Evolutionary conservation across 768 basidiomycete genomes (phyloP), one percentile per base, ranked within the genome.

Genomic region (Termitomyces sp.): DNA sequence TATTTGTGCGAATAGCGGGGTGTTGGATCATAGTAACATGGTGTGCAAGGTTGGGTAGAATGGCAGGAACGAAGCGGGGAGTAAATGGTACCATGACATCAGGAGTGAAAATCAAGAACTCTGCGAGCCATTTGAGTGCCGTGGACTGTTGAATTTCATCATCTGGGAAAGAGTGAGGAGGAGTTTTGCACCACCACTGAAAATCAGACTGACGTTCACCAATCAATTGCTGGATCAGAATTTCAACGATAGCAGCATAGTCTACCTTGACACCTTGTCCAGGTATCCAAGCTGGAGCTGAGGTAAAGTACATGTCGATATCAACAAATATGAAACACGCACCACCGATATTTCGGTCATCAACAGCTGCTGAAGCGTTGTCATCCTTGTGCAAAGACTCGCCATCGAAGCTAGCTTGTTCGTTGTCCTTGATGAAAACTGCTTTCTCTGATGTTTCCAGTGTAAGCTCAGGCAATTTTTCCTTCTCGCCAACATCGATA

Each of bases 1-100:
- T 87, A 66, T 98, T 98, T 38, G 93, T 93, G 34, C 87, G 82
- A 44, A 83, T 78, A 1, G 97, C 97, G 3, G 88, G 90, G 1
- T 84, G 78, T 64, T 95, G 91, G 57, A 98, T 98, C 78, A 88
- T 88, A 0, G 83, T 75, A 47, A 87, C 88, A 63, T 94, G 91
- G 60, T 96, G 93, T 0, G 96, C 94, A 46, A 99, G 85, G 64
- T 96, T 97, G 8, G 94, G 93, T 15, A 99, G 79, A 55, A 99
- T 90, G 9, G 92, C 91, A 9, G 90, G 88, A 43, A 99, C 87
- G 44, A 99, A 84, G 40, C 92, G 85, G 1, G 97, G 94, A 0
- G 93, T 93, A 65, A 97, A 97, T 2, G 91, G 90, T 26, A 98
- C 83, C 79, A 98, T 91, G 52, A 95, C 92, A 66, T 94, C 91